Percentiles rank a stretch among this genome's conserved stretches.
Conservation (phyloP, 2,329 filamentous ascomycete species). For the Colletotrichum limetticola region DNA sequence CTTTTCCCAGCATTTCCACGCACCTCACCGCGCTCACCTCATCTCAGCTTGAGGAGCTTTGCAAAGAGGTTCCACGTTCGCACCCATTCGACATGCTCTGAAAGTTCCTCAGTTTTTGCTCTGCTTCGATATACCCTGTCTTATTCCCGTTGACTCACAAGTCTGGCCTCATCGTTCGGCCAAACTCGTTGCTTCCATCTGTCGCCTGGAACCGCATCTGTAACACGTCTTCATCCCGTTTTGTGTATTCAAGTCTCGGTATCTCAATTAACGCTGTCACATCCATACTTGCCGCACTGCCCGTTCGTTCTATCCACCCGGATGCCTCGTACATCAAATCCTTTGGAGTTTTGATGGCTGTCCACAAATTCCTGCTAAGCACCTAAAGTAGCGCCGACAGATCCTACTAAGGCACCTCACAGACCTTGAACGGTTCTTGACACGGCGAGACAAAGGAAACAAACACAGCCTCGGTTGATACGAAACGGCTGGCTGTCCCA, state of each 20-base stretch:
- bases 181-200: slow-evolving; percentile 29
- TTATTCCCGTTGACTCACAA: neutral
- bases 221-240: slow-evolving; percentile 19
- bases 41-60: slow-evolving; percentile 12
- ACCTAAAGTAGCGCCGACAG: slow-evolving; percentile 1
- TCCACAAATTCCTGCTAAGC: neutral
- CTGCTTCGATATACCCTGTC: neutral
- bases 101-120: neutral
- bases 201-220: slow-evolving; percentile 24
- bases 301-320: neutral
- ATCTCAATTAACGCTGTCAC: neutral
- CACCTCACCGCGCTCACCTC: neutral
- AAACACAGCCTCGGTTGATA: slow-evolving; percentile 30
- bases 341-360: neutral
- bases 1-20: slow-evolving; percentile 26
- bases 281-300: neutral
- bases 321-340: neutral
- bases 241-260: neutral
- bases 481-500: slow-evolving; percentile 30
- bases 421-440: slow-evolving; percentile 17
- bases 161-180: slow-evolving; percentile 15
- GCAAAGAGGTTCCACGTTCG: slow-evolving; percentile 8
- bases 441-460: slow-evolving; percentile 31
- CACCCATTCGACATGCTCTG: slow-evolving; percentile 4
- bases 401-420: slow-evolving; percentile 28